Base-by-base conservation (phyloP, 106 monocot species). In the Allium sativum region DNA sequence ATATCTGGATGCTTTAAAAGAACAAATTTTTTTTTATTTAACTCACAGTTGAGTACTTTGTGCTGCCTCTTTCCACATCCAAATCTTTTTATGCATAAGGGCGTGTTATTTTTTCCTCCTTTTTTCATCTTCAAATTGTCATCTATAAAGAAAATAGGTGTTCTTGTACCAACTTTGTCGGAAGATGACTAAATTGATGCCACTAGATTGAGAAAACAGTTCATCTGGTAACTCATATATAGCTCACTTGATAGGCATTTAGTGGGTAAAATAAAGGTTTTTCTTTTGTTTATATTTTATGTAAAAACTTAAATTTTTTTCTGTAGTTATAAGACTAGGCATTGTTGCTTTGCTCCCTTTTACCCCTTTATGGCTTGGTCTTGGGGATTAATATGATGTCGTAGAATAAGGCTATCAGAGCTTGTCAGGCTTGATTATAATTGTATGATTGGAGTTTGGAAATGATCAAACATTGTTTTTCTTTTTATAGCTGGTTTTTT, bases 71-170 rank as follows among this genome's bases (percentile, higher is more conserved):
- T 31, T 31, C 1, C 31, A 31, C 31, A 31, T 31, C 31, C 31
- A 31, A 31, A 31, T 31, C 31, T 31, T 31, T 31, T 31, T 31
- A 31, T 31, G 31, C 31, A 31, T 31, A 31, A 31, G n/a, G n/a
- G 31, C 2, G 1, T 31, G 1, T 31, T 31, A 1, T 31, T 31
- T 31, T 31, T 31, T 3, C 3, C 3, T n/a, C n/a, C n/a, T n/a
- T n/a, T n/a, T n/a, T n/a, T n/a, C n/a, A n/a, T n/a, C n/a, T 31
- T 3, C 31, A 31, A 31, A 31, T 43, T 43, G 70, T 76, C 71
- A 71, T 77, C 71, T 67, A 61, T 67, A 71, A 71, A 71, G 77
- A 66, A 71, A 71, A 71, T 42, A 61, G 66, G 77, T 71, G 44
- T 42, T 60, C 67, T 47, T 6, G 10, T 59, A 42, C 66, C 61